A percentile compares a stretch with the other conserved stretches of the same genome.
phyloP scores from a whole-genome alignment of 768 basidiomycete genomes.

The Mycena metata region DNA sequence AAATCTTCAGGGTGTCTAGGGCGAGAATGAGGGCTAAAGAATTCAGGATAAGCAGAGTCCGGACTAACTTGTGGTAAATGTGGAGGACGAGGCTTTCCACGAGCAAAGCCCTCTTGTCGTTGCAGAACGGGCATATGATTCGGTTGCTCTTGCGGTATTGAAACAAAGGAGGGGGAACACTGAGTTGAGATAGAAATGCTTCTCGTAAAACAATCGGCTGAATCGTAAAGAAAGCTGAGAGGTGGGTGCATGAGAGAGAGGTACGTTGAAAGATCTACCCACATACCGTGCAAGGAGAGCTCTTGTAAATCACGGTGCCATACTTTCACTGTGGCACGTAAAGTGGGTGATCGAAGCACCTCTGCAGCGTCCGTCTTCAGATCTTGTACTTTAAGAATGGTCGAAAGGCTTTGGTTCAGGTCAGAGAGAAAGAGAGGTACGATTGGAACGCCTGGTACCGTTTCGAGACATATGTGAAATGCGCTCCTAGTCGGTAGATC shows the following conservation, averaged over 20 bases:
- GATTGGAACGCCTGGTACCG: neutral
- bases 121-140: slow-evolving; percentile 8
- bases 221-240: slow-evolving; percentile 11
- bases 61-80: slow-evolving; percentile 16
- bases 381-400: neutral
- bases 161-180: neutral
- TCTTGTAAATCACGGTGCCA: slow-evolving; percentile 16
- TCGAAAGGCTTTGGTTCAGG: neutral
- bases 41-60: neutral
- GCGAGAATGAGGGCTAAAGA: neutral
- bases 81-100: neutral
- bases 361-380: neutral
- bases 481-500: no score
- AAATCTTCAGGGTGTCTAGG: slow-evolving; percentile 18
- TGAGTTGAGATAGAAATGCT: neutral
- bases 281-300: slow-evolving; percentile 1
- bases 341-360: slow-evolving; percentile 11
- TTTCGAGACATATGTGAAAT: no score
- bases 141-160: slow-evolving; percentile 11
- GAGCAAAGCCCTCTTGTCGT: neutral
- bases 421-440: no score
- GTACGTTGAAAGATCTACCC: no score
- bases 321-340: neutral
- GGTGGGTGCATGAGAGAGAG: neutral
- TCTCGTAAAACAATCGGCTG: slow-evolving; percentile 8